Percentiles rank a stretch among this genome's conserved stretches.
Evolutionary conservation across 768 basidiomycete species (phyloP).

Genomic region (Xerocomus spinulosus): DNA sequence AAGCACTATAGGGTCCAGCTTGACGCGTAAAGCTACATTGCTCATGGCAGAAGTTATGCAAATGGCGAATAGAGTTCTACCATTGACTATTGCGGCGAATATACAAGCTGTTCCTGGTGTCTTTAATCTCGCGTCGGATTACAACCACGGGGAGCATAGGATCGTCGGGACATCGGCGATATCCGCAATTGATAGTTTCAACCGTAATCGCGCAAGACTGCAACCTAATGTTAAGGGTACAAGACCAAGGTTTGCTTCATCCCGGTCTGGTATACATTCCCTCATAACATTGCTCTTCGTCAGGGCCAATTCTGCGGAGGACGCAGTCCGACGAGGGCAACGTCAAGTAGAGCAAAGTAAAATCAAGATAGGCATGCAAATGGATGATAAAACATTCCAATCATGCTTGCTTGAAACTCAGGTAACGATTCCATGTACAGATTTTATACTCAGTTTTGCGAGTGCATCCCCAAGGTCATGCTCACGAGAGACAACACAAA

Average conservation of each 20-base stretch:
- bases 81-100: slow-evolving; percentile 72
- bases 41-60: slow-evolving; percentile 89
- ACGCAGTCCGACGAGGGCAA: slow-evolving; percentile 82
- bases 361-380: slow-evolving; percentile 85
- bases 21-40: slow-evolving; percentile 87
- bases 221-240: slow-evolving; percentile 55
- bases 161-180: slow-evolving; percentile 82
- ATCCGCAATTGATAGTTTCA: slow-evolving; percentile 87
- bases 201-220: slow-evolving; percentile 76
- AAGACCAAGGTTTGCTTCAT: slow-evolving; percentile 55
- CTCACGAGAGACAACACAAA: slow-evolving; percentile 82
- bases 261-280: not conserved
- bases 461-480: slow-evolving; percentile 58
- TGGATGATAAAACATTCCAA: slow-evolving; percentile 94
- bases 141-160: slow-evolving; percentile 68
- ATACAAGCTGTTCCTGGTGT: slow-evolving; percentile 85
- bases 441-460: not conserved
- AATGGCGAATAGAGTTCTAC: slow-evolving; percentile 82
- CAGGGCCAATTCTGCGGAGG: slow-evolving; percentile 80
- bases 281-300: not conserved
- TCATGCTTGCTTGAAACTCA: slow-evolving; percentile 80
- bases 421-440: slow-evolving; percentile 36
- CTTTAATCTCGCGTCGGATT: slow-evolving; percentile 80
- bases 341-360: slow-evolving; percentile 87
- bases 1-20: slow-evolving; percentile 58